A percentile compares a stretch with the other conserved stretches of the same genome.
Conservation (phyloP, 441 rosid species). For the Flueggea neowawraea region DNA sequence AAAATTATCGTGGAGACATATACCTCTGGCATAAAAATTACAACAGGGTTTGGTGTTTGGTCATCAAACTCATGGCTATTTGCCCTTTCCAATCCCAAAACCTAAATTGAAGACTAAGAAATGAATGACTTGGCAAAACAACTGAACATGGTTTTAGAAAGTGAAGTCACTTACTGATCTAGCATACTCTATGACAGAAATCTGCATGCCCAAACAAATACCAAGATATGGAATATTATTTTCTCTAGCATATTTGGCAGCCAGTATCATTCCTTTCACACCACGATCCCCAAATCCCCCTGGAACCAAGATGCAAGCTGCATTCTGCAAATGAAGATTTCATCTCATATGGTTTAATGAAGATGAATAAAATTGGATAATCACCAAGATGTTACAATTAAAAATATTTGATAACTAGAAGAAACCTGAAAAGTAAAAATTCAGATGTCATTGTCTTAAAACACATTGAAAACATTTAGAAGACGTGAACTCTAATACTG, state of each 20-base stretch:
- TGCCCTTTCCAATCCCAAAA: constrained; percentile 69
- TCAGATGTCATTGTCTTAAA: too few species aligned
- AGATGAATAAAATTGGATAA: too few species aligned
- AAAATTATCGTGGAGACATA: neutral
- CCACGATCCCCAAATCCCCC: constrained; percentile 99
- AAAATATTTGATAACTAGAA: too few species aligned
- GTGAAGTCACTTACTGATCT: constrained; percentile 47
- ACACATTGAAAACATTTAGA: too few species aligned
- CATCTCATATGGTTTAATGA: too few species aligned
- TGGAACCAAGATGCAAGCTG: constrained; percentile 89
- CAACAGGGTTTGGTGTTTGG: constrained; percentile 65
- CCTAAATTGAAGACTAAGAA: constrained; percentile 36
- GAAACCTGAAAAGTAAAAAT: too few species aligned
- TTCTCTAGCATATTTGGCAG: constrained; percentile 91
- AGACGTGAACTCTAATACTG: too few species aligned
- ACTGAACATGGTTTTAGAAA: constrained; percentile 2
- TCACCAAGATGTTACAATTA: too few species aligned
- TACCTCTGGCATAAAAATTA: constrained; percentile 98
- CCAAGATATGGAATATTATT: constrained; percentile 88
- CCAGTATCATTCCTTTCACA: constrained; percentile 84
- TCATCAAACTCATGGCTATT: constrained; percentile 88
- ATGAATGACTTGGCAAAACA: constrained; percentile 4
- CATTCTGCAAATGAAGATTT: constrained; percentile 45
- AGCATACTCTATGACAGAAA: constrained; percentile 88
- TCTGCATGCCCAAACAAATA: constrained; percentile 97